Conservation (phyloP, 2,329 filamentous ascomycete genomes). For the Epichloe sylvatica region DNA sequence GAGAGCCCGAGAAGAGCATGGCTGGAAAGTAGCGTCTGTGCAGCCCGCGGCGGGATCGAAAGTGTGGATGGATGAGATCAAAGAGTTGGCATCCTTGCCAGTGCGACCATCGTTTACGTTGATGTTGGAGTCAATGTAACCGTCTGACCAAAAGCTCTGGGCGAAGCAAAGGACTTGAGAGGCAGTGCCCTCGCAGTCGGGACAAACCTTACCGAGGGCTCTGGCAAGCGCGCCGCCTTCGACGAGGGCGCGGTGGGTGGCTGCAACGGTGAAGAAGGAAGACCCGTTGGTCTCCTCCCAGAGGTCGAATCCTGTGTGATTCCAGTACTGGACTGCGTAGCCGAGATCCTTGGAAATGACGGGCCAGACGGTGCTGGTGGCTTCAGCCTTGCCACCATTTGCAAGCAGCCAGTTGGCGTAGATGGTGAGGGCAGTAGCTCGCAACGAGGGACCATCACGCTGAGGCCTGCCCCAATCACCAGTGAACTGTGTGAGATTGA, state of each 20-base stretch:
- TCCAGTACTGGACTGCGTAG: conserved; percentile 63
- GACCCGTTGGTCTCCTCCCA: conserved; percentile 71
- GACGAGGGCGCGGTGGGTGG: conserved; percentile 53
- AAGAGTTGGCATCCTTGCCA: conserved; percentile 58
- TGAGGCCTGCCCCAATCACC: conserved; percentile 62
- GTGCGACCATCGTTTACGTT: conserved; percentile 46
- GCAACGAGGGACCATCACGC: conserved; percentile 65
- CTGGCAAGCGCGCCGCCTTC: conserved; percentile 54
- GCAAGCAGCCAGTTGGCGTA: conserved; percentile 60
- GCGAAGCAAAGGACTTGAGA: conserved; percentile 61
- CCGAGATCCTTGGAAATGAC: conserved; percentile 61
- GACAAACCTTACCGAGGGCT: conserved; percentile 46
- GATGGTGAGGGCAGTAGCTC: conserved; percentile 57
- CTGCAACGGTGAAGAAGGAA: conserved; percentile 65
- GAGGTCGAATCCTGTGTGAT: conserved; percentile 54
- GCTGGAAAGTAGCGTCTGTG: conserved; percentile 61
- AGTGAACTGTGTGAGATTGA: conserved; percentile 48
- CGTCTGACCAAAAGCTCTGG: conserved; percentile 57
- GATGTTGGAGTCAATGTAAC: conserved; percentile 57
- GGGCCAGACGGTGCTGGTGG: conserved; percentile 50
- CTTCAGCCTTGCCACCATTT: conserved; percentile 48
- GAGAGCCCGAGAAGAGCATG: conserved; percentile 54
- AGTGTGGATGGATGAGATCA: conserved; percentile 51
- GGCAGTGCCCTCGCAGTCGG: conserved; percentile 48
- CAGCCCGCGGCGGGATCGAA: conserved; percentile 56